Conservation (phyloP, 129 eudicot species). For the Escallonia herrerae region DNA sequence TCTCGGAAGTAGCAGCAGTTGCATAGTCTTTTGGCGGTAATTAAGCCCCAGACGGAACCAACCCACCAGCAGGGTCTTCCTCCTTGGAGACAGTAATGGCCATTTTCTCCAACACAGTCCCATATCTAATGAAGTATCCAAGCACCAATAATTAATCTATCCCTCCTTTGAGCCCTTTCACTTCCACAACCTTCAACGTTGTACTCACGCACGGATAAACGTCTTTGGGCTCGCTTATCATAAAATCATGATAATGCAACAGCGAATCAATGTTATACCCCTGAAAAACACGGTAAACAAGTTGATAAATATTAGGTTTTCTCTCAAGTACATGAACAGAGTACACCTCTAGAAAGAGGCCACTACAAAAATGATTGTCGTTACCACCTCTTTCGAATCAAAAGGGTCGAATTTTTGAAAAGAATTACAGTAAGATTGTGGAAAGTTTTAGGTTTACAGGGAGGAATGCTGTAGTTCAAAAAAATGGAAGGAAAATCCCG, state of each 20-base stretch:
- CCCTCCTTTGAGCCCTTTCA: slow-evolving; percentile 5
- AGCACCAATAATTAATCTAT: neutral
- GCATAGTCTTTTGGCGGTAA: neutral
- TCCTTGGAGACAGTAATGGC: neutral
- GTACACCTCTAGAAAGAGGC: too few species aligned
- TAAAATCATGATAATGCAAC: neutral
- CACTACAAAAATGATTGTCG: too few species aligned
- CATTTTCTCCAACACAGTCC: slow-evolving; percentile 1
- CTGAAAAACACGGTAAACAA: neutral
- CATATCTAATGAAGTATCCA: slow-evolving; percentile 9
- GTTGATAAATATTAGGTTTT: too few species aligned
- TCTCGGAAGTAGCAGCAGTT: neutral
- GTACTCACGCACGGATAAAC: neutral
- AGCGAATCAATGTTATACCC: neutral
- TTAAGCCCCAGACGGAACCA: neutral
- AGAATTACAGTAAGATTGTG: neutral
- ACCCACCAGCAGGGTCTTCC: neutral
- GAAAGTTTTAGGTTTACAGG: neutral
- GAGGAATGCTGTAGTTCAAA: neutral
- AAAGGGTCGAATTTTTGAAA: too few species aligned
- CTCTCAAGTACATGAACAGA: too few species aligned
- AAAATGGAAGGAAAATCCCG: neutral
- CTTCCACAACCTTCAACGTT: slow-evolving; percentile 2
- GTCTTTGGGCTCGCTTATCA: neutral
- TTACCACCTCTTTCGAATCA: too few species aligned